Evolutionary conservation across 352 stramenopile species (phyloP).

Genomic region (Phytophthora agathidicida): DNA sequence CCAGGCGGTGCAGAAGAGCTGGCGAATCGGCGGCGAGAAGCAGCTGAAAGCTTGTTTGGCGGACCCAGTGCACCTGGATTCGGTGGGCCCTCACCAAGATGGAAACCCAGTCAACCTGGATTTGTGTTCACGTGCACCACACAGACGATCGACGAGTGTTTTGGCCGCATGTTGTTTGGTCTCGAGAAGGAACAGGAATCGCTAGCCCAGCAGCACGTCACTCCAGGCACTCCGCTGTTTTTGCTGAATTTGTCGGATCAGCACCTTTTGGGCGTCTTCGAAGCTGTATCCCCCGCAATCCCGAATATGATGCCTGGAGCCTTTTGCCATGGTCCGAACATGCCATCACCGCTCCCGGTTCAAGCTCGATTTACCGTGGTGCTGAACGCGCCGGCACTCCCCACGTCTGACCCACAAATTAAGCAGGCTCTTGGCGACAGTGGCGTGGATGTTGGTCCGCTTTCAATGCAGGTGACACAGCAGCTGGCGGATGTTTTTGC

Average conservation of each 20-base stretch:
- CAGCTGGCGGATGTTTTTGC: slow-evolving; percentile 75
- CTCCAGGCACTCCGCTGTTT: slow-evolving; percentile 83
- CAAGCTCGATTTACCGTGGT: slow-evolving; percentile 76
- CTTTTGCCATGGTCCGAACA: slow-evolving; percentile 63
- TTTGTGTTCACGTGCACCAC: slow-evolving; percentile 87
- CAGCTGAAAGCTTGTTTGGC: slow-evolving; percentile 72
- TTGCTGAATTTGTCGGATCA: slow-evolving; percentile 86
- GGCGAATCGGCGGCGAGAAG: slow-evolving; percentile 67
- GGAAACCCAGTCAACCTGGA: slow-evolving; percentile 57
- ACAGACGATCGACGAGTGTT: slow-evolving; percentile 87
- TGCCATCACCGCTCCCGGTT: slow-evolving; percentile 71
- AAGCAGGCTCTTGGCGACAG: slow-evolving; percentile 72
- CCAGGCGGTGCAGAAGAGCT: slow-evolving; percentile 76
- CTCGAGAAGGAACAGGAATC: slow-evolving; percentile 74
- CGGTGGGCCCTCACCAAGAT: slow-evolving; percentile 40
- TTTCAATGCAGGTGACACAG: slow-evolving; percentile 72
- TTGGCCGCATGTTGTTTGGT: slow-evolving; percentile 87
- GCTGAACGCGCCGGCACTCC: slow-evolving; percentile 76
- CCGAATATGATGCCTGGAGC: slow-evolving; percentile 82
- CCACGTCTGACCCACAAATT: slow-evolving; percentile 70
- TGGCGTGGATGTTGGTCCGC: slow-evolving; percentile 57
- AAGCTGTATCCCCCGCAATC: slow-evolving; percentile 76
- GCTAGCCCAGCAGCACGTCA: slow-evolving; percentile 63
- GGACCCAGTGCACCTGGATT: slow-evolving; percentile 32
- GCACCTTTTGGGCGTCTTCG: slow-evolving; percentile 87